phyloP scores from a whole-genome alignment of 176 grass and related monocot genomes.

The maize (Zea mays) region DNA sequence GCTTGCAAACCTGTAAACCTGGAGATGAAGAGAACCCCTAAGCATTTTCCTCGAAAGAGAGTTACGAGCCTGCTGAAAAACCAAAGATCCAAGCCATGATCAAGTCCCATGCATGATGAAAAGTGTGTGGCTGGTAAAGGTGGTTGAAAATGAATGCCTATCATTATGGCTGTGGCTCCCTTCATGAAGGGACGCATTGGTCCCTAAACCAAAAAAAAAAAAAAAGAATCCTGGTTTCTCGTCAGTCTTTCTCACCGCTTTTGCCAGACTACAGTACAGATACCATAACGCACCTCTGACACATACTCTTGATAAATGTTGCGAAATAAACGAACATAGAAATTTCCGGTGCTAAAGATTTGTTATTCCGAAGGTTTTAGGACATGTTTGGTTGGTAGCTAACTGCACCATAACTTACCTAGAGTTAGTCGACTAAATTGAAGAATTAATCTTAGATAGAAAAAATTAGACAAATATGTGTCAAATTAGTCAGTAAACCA shows the following conservation, averaged over 20 bases:
- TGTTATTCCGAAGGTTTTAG: neutral
- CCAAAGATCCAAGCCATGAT: slow-evolving; percentile 40
- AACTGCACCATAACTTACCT: too few species aligned
- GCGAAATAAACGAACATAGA: slow-evolving; percentile 17
- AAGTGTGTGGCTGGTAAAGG: slow-evolving; percentile 50
- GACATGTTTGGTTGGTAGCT: too few species aligned
- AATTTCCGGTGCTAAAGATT: neutral
- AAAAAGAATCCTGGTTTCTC: slow-evolving; percentile 13
- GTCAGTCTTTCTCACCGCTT: slow-evolving; percentile 18
- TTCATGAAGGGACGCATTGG: slow-evolving; percentile 41
- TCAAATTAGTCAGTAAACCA: too few species aligned
- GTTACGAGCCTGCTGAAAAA: slow-evolving; percentile 17
- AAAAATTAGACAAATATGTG: too few species aligned
- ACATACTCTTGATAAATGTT: neutral
- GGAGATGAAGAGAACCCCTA: neutral
- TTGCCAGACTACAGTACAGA: slow-evolving; percentile 42
- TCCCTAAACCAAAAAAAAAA: slow-evolving; percentile 47
- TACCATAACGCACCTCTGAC: slow-evolving; percentile 20
- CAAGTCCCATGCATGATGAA: slow-evolving; percentile 35
- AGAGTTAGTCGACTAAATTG: too few species aligned
- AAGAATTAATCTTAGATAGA: too few species aligned
- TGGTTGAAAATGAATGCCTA: slow-evolving; percentile 52
- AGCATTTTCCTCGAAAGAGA: neutral
- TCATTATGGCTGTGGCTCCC: slow-evolving; percentile 39
- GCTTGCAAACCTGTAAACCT: slow-evolving; percentile 11